Conservation (phyloP, 257 asterid genomes). For the Solanum arcanum region DNA sequence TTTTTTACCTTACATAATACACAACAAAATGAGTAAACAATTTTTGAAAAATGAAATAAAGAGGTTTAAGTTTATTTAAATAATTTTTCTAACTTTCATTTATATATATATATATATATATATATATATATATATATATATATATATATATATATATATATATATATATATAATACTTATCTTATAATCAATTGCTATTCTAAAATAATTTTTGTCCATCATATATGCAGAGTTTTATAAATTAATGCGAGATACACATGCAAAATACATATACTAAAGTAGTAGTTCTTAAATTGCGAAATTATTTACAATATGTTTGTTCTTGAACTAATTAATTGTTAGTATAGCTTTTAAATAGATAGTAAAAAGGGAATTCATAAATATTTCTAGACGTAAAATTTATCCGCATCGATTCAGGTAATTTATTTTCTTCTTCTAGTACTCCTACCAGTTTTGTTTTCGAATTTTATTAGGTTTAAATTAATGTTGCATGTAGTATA, state of each 20-base stretch:
- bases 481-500: neutral
- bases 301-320: neutral
- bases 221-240: too few relatives aligned
- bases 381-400: neutral
- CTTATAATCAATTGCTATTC: neutral
- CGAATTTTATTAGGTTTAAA: too few relatives aligned
- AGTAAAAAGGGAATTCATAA: neutral
- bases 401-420: too few relatives aligned
- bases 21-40: too few relatives aligned
- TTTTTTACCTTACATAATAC: neutral
- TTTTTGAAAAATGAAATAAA: neutral
- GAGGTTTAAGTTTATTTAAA: neutral
- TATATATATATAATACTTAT: too few relatives aligned
- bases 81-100: neutral
- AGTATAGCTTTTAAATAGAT: neutral
- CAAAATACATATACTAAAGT: too few relatives aligned
- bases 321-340: neutral
- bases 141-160: too few relatives aligned
- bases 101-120: too few relatives aligned
- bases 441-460: neutral
- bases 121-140: too few relatives aligned
- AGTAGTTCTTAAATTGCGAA: neutral
- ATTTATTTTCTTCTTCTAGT: neutral
- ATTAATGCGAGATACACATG: neutral
- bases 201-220: neutral